Evolutionary conservation across 2,329 filamentous ascomycete genomes (phyloP).

Genomic region (Phialocephala sp.): DNA sequence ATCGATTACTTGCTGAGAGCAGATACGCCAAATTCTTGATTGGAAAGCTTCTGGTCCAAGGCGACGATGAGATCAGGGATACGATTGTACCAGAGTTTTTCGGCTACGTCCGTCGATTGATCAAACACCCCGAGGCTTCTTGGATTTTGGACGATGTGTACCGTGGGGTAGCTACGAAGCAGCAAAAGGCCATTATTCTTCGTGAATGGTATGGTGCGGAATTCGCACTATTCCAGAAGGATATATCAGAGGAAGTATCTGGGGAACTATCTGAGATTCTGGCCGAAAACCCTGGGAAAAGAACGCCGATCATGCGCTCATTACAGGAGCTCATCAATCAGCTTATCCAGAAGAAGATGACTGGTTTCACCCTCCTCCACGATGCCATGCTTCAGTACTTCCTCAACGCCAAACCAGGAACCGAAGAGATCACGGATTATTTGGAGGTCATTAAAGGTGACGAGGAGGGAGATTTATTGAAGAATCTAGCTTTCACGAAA

Average conservation of each 20-base stretch:
- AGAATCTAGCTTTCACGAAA: slow-evolving; percentile 95
- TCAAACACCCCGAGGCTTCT: slow-evolving; percentile 93
- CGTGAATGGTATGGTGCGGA: slow-evolving; percentile 97
- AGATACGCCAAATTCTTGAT: slow-evolving; percentile 98
- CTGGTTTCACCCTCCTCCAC: slow-evolving; percentile 96
- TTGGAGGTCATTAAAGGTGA: slow-evolving; percentile 91
- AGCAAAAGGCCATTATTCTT: slow-evolving; percentile 84
- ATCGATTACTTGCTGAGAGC: slow-evolving; percentile 86
- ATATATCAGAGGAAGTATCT: slow-evolving; percentile 55
- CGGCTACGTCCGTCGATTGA: slow-evolving; percentile 87
- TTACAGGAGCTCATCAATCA: slow-evolving; percentile 87
- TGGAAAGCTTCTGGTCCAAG: slow-evolving; percentile 93
- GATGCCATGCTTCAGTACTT: slow-evolving; percentile 99
- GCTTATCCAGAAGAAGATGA: slow-evolving; percentile 94
- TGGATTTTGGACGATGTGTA: slow-evolving; percentile 99
- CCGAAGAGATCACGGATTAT: slow-evolving; percentile 84
- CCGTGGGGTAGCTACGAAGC: slow-evolving; percentile 80
- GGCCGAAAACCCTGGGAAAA: slow-evolving; percentile 80
- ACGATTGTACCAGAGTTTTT: slow-evolving; percentile 94
- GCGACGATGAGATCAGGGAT: slow-evolving; percentile 84
- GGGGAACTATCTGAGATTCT: slow-evolving; percentile 76
- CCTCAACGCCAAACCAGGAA: slow-evolving; percentile 75
- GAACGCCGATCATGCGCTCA: slow-evolving; percentile 83
- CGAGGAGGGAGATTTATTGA: slow-evolving; percentile 85
- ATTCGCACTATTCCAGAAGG: slow-evolving; percentile 78